Conservation (phyloP, 257 asterid genomes). For the Solanum sejunctum region DNA sequence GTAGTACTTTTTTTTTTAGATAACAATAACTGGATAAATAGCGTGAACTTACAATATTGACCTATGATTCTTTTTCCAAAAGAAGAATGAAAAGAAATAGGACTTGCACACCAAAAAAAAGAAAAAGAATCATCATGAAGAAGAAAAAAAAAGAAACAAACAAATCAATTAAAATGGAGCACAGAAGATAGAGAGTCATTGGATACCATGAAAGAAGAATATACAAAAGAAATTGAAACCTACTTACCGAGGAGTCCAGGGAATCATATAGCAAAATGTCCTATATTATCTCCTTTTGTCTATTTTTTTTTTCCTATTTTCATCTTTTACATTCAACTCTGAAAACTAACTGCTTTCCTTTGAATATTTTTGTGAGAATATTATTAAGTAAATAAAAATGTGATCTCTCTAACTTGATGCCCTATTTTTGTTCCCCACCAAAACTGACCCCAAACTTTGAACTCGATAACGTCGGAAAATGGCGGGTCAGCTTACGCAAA, state of each 20-base stretch:
- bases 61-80: not conserved
- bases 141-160: not conserved
- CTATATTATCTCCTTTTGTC: not conserved
- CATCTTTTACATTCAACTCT: not conserved
- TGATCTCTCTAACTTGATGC: not conserved
- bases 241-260: not conserved
- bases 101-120: not conserved
- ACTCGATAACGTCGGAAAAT: not conserved
- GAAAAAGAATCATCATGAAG: not conserved
- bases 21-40: not conserved
- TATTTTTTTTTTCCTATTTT: not conserved
- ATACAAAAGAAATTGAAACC: not conserved
- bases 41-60: not conserved
- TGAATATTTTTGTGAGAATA: not conserved
- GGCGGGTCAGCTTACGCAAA: not conserved
- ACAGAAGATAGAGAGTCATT: not conserved
- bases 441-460: not conserved
- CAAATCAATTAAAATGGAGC: not conserved
- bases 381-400: not conserved
- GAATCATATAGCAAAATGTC: not conserved
- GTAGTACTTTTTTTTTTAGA: not conserved
- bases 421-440: not conserved
- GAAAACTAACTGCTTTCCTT: not conserved
- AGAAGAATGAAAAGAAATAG: not conserved
- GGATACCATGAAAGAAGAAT: not conserved